Base-by-base conservation (phyloP, 2,329 filamentous ascomycete genomes). In the Pseudogymnoascus sp. region DNA sequence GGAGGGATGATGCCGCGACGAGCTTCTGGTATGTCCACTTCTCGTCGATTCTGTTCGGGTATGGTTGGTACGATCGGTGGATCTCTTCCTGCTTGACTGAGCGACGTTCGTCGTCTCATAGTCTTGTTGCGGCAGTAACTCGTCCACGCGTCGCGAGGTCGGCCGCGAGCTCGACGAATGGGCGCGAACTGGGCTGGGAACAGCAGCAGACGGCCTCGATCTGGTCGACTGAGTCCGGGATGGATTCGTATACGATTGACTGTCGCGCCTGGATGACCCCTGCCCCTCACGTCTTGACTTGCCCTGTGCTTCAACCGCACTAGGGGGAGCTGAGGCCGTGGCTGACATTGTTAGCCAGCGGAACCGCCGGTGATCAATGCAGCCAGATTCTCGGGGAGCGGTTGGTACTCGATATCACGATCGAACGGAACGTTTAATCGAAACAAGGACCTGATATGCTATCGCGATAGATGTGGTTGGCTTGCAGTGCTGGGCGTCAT, bases 31-130 rank as follows among this genome's bases (percentile, higher is more conserved):
- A 77, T 60, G 57, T 22, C 57, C 57, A 18, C 57, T 90, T 60
- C 67, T 65, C 4, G 63, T 58, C 6, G 71, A 69, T 35, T 71
- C 68, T 28, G 66, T 62, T 53, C 66, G 61, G 20, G 66, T 65
- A 33, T 53, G 47, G 38, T 35, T 43, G 14, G 65, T 62, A 28
- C 65, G 65, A 61, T 72, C 70, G 38, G 36, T 28, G 25, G 58
- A 60, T n/a, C 58, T 41, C 39, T 50, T 60, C 68, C 62, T 69
- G 62, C 67, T 70, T 57, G 67, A 67, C 61, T 69, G 66, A 60
- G 83, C 82, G 76, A 89, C 74, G 77, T 86, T 86, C 68, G 81
- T 79, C 68, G 86, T 82, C 75, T 93, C 90, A 78, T 86, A 86
- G 75, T 94, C 89, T 73, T 87, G 80, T 69, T 87, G 84, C 60